Conservation (phyloP, 139 green algal genomes). For the Limnomonas spitsbergensis region DNA sequence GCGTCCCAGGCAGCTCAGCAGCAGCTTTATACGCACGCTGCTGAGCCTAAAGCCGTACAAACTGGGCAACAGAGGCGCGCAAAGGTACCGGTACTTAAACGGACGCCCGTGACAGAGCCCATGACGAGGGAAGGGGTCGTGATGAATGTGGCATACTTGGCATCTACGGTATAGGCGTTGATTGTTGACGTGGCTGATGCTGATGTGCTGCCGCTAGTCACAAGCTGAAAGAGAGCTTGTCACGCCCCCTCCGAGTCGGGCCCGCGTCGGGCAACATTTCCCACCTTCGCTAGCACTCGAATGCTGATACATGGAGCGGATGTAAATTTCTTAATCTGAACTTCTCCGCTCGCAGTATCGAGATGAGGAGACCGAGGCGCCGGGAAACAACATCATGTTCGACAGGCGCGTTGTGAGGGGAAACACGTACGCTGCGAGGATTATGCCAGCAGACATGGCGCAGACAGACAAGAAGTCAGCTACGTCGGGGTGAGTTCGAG, state of each 20-base stretch:
- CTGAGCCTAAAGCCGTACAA: slow-evolving; percentile 54
- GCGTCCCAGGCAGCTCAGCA: slow-evolving; percentile 29
- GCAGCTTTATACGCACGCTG: slow-evolving; percentile 61
- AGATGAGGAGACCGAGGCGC: slow-evolving; percentile 35
- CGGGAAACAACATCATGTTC: slow-evolving; percentile 81
- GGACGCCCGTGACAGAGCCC: background rate
- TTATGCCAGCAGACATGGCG: slow-evolving; percentile 56
- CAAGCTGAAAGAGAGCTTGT: no score
- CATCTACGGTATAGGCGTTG: no score
- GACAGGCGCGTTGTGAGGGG: slow-evolving; percentile 78
- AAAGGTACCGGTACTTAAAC: slow-evolving; percentile 31
- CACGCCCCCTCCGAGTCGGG: no score
- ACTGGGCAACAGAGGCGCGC: slow-evolving; percentile 33
- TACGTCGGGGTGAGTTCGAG: background rate
- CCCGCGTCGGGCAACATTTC: background rate
- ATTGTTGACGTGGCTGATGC: no score
- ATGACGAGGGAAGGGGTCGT: no score
- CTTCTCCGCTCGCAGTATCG: slow-evolving; percentile 37
- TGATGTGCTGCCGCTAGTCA: no score
- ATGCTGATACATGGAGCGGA: background rate
- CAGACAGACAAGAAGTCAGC: slow-evolving; percentile 24
- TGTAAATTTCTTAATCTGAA: background rate
- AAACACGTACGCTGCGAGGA: slow-evolving; percentile 79
- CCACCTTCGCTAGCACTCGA: background rate
- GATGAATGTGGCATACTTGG: no score